Percentiles rank a stretch among this genome's conserved stretches.
Evolutionary conservation across 352 stramenopile genomes (phyloP).

Genomic region (Plasmopara viticola): DNA sequence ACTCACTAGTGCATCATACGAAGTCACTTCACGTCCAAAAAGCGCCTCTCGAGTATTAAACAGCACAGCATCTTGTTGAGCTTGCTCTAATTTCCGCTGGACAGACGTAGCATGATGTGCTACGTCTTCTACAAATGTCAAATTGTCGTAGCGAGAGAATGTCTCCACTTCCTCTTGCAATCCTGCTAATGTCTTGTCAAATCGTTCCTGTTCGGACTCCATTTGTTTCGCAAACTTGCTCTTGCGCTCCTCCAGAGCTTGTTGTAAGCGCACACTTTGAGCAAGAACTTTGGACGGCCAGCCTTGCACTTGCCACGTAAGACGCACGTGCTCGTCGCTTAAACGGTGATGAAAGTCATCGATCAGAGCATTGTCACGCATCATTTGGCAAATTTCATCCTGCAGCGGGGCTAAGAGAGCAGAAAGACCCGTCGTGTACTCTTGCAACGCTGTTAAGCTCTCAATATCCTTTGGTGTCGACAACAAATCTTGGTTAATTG

Average conservation of each 20-base stretch:
- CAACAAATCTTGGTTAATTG: slow-evolving; percentile 77
- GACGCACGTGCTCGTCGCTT: slow-evolving; percentile 75
- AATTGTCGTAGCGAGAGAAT: slow-evolving; percentile 82
- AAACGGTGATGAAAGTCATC: slow-evolving; percentile 82
- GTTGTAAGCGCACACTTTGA: slow-evolving; percentile 75
- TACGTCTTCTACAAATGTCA: slow-evolving; percentile 85
- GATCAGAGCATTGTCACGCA: slow-evolving; percentile 71
- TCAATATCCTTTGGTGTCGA: slow-evolving; percentile 89
- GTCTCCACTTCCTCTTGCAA: slow-evolving; percentile 88
- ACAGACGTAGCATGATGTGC: slow-evolving; percentile 80
- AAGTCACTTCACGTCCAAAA: slow-evolving; percentile 85
- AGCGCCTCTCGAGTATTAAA: slow-evolving; percentile 92
- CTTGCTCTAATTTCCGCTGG: slow-evolving; percentile 84
- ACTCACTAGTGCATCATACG: slow-evolving; percentile 80
- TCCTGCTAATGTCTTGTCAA: slow-evolving; percentile 77
- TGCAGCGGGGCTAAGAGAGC: slow-evolving; percentile 63
- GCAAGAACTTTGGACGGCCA: slow-evolving; percentile 87
- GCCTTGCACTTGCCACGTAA: slow-evolving; percentile 87
- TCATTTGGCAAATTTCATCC: slow-evolving; percentile 76
- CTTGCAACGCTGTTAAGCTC: slow-evolving; percentile 79
- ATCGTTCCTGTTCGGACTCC: slow-evolving; percentile 91
- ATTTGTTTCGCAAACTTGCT: slow-evolving; percentile 89
- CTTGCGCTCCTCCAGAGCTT: slow-evolving; percentile 74
- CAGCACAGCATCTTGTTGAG: slow-evolving; percentile 82
- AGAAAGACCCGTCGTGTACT: slow-evolving; percentile 80